A percentile compares a stretch with the other conserved stretches of the same genome.
phyloP scores from a whole-genome alignment of 176 grass and related monocot species.

The Olyra latifolia region DNA sequence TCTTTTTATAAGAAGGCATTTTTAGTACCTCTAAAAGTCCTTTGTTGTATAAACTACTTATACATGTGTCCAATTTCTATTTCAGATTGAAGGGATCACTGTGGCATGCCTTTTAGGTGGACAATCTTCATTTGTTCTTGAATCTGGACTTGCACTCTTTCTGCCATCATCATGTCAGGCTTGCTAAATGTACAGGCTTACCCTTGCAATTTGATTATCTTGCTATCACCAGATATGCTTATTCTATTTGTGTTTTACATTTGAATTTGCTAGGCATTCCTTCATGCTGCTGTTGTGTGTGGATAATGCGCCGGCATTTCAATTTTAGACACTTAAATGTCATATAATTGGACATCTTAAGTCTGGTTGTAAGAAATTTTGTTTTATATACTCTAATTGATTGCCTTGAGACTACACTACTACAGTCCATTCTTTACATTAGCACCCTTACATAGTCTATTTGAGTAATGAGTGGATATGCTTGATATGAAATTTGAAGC shows the following conservation, averaged over 20 bases:
- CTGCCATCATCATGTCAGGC: constrained; percentile 64
- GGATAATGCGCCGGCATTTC: not conserved
- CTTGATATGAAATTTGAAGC: constrained; percentile 22
- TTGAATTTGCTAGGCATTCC: constrained; percentile 4
- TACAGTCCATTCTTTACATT: not conserved
- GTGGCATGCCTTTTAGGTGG: constrained; percentile 29
- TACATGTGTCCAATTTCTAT: constrained; percentile 21
- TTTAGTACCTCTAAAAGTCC: not conserved
- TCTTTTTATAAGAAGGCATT: not conserved
- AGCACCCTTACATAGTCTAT: not conserved
- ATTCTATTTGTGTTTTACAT: not conserved
- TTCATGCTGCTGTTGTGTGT: not conserved
- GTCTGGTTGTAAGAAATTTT: not conserved
- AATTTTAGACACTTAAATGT: not conserved
- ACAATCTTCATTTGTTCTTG: constrained; percentile 52
- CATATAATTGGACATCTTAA: not conserved
- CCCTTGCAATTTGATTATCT: constrained; percentile 14
- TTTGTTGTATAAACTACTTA: constrained; percentile 19
- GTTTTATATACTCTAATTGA: constrained; percentile 1
- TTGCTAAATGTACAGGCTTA: constrained; percentile 62
- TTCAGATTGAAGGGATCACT: constrained; percentile 48
- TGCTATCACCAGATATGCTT: not conserved
- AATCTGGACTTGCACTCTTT: constrained; percentile 33
- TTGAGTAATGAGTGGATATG: not conserved
- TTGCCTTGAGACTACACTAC: not conserved